These are phyloP conservation scores for Pythium brassicae DNA, from an alignment of 352 stramenopile species.

Conservation along the genomic window DNA sequence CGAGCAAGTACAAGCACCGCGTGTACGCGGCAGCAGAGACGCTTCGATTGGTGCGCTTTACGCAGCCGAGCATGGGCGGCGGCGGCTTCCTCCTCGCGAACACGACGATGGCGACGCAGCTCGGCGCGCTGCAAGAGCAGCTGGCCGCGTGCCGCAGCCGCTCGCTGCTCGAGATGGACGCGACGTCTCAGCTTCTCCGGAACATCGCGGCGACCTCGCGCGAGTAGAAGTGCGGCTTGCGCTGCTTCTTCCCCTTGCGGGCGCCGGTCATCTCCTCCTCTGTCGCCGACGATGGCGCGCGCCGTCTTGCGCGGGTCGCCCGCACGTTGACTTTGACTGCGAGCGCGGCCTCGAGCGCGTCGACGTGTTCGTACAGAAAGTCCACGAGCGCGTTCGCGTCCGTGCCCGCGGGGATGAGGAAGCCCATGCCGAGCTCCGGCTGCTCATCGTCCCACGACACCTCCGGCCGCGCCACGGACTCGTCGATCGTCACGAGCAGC, in stretches of 20 bases:
- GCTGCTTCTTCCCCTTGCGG: no score
- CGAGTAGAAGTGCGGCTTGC: conserved; percentile 53
- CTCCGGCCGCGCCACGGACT: conserved; percentile 25
- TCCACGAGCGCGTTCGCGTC: conserved; percentile 47
- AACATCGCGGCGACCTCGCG: conserved; percentile 50
- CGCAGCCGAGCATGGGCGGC: conserved; percentile 16
- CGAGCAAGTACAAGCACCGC: conserved; percentile 24
- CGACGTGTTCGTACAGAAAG: conserved; percentile 54
- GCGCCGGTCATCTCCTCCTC: background rate
- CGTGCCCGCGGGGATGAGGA: conserved; percentile 65
- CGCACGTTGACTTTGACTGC: conserved; percentile 22
- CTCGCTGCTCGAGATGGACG: conserved; percentile 11
- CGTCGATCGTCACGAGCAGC: conserved; percentile 55
- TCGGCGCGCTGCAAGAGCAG: conserved; percentile 15
- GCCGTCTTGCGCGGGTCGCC: conserved; percentile 4
- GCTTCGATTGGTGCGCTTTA: conserved; percentile 46
- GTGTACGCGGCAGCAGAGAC: conserved; percentile 45
- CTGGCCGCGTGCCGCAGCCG: conserved; percentile 7
- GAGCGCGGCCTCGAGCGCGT: conserved; percentile 58
- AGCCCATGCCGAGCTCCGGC: conserved; percentile 60
- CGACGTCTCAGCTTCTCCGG: conserved; percentile 25
- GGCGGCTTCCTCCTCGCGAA: background rate
- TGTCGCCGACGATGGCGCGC: no score
- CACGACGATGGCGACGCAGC: conserved; percentile 16
- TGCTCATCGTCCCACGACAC: conserved; percentile 44